Base-by-base conservation (phyloP, 192 early-diverging fungal genomes). In the Coemansia sp. region DNA sequence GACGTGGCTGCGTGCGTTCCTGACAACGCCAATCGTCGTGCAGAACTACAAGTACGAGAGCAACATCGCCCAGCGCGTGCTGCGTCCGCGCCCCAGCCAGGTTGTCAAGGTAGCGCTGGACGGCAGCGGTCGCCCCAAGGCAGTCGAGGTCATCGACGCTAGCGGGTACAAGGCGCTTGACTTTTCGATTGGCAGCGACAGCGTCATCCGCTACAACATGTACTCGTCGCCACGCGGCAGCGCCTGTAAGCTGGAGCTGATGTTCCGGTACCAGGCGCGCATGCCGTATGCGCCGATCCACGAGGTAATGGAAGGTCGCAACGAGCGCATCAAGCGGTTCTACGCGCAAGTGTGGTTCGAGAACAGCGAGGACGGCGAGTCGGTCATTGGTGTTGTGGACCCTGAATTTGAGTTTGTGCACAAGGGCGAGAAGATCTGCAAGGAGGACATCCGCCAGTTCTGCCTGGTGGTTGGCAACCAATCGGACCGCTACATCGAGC, bases 371-470 rank as follows among this genome's bases (percentile, higher is more conserved):
- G 66, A 74, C 22, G 72, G 72, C 48, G 66, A 72, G 85, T 81
- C 42, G 78, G 88, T 74, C 78, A 53, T 90, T 84, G 61, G 84
- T 83, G 58, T 76, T 19, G 48, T 32, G 15, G 90, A 91, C 34
- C 89, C 86, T 67, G 89, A 89, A 65, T 89, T 87, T 66, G 85
- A 89, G 75, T 76, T 87, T 25, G 73, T 88, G 29, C 84, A 78
- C 67, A 88, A 89, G 46, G 92, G 92, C 56, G 92, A 95, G 73
- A 34, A 61, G 32, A 72, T 78, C 32, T 69, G 74, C 91, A 93
- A 95, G 83, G 95, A 93, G 82, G 93, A 91, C 59, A 97, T 97
- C 62, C 92, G 95, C 58, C 91, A 92, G 59, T 93, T 81, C 74
- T 76, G 74, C 63, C 70, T 65, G 9, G 79, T 75, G 5, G 69